Conservation (phyloP, 2,329 filamentous ascomycete genomes). For the Calonectria crousiana region DNA sequence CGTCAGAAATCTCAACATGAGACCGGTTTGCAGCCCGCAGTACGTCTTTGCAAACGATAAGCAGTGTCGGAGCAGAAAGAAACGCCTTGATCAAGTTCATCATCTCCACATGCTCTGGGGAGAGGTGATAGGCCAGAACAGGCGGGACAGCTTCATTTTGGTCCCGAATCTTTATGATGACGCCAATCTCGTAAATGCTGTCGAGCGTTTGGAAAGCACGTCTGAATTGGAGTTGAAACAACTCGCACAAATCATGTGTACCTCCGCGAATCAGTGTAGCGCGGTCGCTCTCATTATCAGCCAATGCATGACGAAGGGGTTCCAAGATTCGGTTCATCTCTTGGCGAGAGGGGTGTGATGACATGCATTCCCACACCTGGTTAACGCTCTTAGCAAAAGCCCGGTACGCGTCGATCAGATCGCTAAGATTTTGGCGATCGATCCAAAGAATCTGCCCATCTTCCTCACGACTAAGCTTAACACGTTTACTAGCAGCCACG, state of each 20-base stretch:
- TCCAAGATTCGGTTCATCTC: slow-evolving; percentile 42
- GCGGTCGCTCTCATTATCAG: slow-evolving; percentile 38
- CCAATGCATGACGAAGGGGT: slow-evolving; percentile 37
- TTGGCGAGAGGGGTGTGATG: slow-evolving; percentile 28
- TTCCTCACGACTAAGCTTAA: slow-evolving; percentile 38
- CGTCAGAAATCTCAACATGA: slow-evolving; percentile 33
- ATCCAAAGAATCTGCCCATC: slow-evolving; percentile 41
- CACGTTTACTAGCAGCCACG: slow-evolving; percentile 44
- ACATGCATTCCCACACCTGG: slow-evolving; percentile 36
- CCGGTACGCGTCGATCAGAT: slow-evolving; percentile 40
- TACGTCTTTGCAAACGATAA: slow-evolving; percentile 41
- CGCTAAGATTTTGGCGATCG: slow-evolving; percentile 37
- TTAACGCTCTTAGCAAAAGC: slow-evolving; percentile 38
- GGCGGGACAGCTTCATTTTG: slow-evolving; percentile 39
- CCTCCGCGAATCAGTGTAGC: slow-evolving; percentile 25
- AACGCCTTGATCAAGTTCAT: slow-evolving; percentile 42
- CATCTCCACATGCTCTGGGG: slow-evolving; percentile 23
- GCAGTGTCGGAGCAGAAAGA: slow-evolving; percentile 42
- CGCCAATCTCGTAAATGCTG: slow-evolving; percentile 44
- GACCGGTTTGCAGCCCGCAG: slow-evolving; percentile 25
- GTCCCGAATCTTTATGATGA: slow-evolving; percentile 44
- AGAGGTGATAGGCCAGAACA: slow-evolving; percentile 39
- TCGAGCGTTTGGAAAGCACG: slow-evolving; percentile 37
- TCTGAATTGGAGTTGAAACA: slow-evolving; percentile 37
- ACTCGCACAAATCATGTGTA: slow-evolving; percentile 35